Base-by-base conservation (phyloP, 495 filamentous ascomycete species). In the Thermothielavioides terrestris region DNA sequence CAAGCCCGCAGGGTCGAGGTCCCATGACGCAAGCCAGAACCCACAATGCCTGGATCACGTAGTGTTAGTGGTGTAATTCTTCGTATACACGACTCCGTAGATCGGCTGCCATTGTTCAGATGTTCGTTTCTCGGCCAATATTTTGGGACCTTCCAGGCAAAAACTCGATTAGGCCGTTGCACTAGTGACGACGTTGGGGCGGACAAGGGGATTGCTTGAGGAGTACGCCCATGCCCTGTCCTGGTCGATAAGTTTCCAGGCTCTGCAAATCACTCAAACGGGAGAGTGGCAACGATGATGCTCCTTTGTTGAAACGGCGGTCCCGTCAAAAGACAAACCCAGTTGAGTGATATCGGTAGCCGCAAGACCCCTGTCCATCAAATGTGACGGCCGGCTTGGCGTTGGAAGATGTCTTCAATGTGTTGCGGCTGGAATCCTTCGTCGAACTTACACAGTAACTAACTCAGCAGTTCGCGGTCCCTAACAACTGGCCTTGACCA, bases 281-380 rank as follows among this genome's bases (percentile, higher is more conserved):
- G 34, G 34, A 43, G 31, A 42, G 52, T 58, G 57, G 60, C 57
- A 48, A 60, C 22, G 49, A 30, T 10, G 46, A 43, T 30, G 49
- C 21, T 27, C 31, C 26, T 36, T 11, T 22, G 17, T 6, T 23
- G 25, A 50, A 50, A 55, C 48, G 53, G 49, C 32, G 32, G 55
- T 34, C 46, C 54, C 48, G 46, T 42, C 27, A 43, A 11, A 31
- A 28, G 31, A 21, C 41, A 20, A 1, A 31, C 14, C 22, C 31
- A 43, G 41, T n/a, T n/a, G n/a, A n/a, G n/a, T n/a, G n/a, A n/a
- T n/a, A n/a, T n/a, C n/a, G 7, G 15, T 31, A 9, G 15, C 41
- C 26, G 15, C 27, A 39, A 37, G 38, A 54, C 48, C 57, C 60
- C 45, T 63, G 60, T 54, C 46, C n/a, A 53, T 52, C 39, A 49